These are phyloP conservation scores for Amanita subjunquillea DNA, from an alignment of 768 basidiomycete genomes.

Conservation along the genomic window DNA sequence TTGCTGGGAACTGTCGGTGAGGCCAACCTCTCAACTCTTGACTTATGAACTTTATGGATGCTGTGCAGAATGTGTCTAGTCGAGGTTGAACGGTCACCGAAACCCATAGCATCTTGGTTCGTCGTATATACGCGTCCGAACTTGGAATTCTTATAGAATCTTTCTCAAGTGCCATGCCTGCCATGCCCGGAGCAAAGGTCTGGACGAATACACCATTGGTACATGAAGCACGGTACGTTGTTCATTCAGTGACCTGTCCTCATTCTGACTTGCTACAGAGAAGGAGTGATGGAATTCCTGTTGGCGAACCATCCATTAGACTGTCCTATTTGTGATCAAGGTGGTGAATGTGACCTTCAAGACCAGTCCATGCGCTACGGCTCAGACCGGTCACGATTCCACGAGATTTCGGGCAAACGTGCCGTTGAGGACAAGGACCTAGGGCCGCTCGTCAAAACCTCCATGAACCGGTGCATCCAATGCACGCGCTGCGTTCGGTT, in stretches of 20 bases:
- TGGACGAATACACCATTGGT: slow-evolving; percentile 90
- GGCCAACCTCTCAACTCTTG: slow-evolving; percentile 13
- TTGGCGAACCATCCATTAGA: slow-evolving; percentile 97
- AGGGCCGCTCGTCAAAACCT: slow-evolving; percentile 96
- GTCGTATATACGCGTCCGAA: slow-evolving; percentile 3
- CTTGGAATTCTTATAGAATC: neutral
- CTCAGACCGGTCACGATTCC: slow-evolving; percentile 94
- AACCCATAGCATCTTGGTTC: slow-evolving; percentile 90
- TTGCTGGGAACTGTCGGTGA: slow-evolving; percentile 95
- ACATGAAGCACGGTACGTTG: slow-evolving; percentile 66
- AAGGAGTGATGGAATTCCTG: slow-evolving; percentile 99
- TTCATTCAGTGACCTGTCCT: neutral
- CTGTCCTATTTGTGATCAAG: slow-evolving; percentile 98
- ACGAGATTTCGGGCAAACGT: slow-evolving; percentile 96
- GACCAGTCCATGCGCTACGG: slow-evolving; percentile 99
- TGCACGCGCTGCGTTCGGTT: slow-evolving; percentile 99
- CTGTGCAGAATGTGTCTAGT: slow-evolving; percentile 87
- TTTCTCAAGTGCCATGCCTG: slow-evolving; percentile 79
- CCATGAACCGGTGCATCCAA: slow-evolving; percentile 98
- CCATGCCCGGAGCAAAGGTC: slow-evolving; percentile 88
- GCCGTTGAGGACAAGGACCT: slow-evolving; percentile 98
- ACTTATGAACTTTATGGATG: slow-evolving; percentile 3
- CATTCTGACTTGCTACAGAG: slow-evolving; percentile 32
- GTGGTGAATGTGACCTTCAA: slow-evolving; percentile 97
- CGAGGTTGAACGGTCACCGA: slow-evolving; percentile 91